A percentile compares a stretch with the other conserved stretches of the same genome.
Evolutionary conservation across 2,329 filamentous ascomycete species (phyloP).

Genomic region (Xylaria sp.): DNA sequence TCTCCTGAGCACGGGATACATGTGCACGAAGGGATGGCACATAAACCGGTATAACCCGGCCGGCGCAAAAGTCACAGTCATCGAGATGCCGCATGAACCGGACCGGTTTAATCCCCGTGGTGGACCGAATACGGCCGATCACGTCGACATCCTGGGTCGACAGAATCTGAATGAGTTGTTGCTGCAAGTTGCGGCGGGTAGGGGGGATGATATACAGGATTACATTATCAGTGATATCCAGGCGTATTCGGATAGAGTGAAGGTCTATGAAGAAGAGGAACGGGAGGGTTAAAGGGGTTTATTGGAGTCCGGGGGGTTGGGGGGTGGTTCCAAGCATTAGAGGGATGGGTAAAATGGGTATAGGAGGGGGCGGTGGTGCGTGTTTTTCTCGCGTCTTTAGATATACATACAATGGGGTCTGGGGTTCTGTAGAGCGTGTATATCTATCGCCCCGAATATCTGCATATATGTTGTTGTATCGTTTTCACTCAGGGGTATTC

Average conservation of each 20-base stretch:
- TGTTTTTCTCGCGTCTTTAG: not conserved
- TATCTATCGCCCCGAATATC: not conserved
- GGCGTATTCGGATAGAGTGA: conserved; percentile 76
- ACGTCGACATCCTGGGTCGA: conserved; percentile 91
- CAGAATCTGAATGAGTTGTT: conserved; percentile 88
- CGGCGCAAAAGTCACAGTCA: conserved; percentile 71
- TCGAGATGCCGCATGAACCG: conserved; percentile 95
- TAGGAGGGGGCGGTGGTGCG: conserved; percentile 6
- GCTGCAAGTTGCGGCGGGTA: conserved; percentile 77
- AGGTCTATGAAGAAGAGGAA: conserved; percentile 60
- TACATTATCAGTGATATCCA: conserved; percentile 74
- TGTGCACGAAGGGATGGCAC: conserved; percentile 94
- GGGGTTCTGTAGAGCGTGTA: not conserved
- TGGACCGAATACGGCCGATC: conserved; percentile 70
- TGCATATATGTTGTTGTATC: not conserved
- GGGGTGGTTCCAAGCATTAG: conserved; percentile 4
- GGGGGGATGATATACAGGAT: conserved; percentile 72
- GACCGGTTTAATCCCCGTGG: conserved; percentile 82
- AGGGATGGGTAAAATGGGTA: not conserved
- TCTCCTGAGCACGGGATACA: conserved; percentile 85
- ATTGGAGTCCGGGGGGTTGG: not conserved
- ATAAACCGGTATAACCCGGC: conserved; percentile 92
- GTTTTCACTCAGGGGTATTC: too few species aligned
- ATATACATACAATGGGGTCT: not conserved
- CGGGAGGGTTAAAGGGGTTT: too few species aligned